Conservation (phyloP, 2,329 filamentous ascomycete species). For the Chlorencoelia australis region DNA sequence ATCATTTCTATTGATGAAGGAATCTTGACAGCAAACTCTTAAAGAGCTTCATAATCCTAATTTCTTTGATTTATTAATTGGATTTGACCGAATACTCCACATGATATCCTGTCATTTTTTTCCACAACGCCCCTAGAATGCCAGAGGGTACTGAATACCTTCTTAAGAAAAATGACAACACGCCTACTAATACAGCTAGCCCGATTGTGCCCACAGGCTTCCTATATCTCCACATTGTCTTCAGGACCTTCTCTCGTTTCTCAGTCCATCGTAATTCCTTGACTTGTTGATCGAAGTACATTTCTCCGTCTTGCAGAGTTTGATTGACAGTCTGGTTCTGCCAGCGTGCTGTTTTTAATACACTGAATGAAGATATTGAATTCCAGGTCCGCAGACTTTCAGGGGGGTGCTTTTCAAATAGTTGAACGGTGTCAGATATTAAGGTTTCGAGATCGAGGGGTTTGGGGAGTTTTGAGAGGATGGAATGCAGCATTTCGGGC, state of each 20-base stretch:
- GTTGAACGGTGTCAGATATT: slow-evolving; percentile 51
- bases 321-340: slow-evolving; percentile 40
- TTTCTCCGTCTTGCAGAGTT: slow-evolving; percentile 54
- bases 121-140: slow-evolving; percentile 21
- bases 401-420: slow-evolving; percentile 62
- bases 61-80: not conserved
- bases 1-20: not conserved
- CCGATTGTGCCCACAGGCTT: slow-evolving; percentile 51
- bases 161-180: slow-evolving; percentile 58
- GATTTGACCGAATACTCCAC: slow-evolving; percentile 5
- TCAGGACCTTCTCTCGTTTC: slow-evolving; percentile 38
- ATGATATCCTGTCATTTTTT: slow-evolving; percentile 13
- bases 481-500: slow-evolving; percentile 84
- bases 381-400: slow-evolving; percentile 62
- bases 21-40: not conserved
- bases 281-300: slow-evolving; percentile 61
- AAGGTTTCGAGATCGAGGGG: slow-evolving; percentile 72
- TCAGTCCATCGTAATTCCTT: slow-evolving; percentile 61
- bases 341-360: slow-evolving; percentile 70
- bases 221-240: slow-evolving; percentile 53
- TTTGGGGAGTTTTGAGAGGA: slow-evolving; percentile 76
- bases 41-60: not conserved
- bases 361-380: slow-evolving; percentile 63
- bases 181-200: slow-evolving; percentile 55
- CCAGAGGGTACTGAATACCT: slow-evolving; percentile 29